Evolutionary conservation across 2,329 filamentous ascomycete species (phyloP).

Genomic region (Dothiorella sarmentorum): DNA sequence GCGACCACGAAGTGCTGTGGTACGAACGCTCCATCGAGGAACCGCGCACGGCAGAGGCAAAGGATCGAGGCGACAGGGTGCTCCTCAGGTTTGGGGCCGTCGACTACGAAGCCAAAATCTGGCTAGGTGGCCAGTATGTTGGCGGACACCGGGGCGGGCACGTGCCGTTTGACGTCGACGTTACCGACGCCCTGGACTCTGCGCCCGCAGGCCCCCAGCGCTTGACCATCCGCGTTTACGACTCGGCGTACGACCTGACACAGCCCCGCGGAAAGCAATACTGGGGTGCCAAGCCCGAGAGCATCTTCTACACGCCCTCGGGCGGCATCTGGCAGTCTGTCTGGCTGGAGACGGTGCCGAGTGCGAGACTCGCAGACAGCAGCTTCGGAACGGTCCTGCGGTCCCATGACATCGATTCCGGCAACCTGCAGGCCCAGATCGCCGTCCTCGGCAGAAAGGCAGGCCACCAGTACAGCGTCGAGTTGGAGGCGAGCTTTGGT

Average conservation of each 20-base stretch:
- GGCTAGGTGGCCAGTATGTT: conserved; percentile 52
- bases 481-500: conserved; percentile 53
- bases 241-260: conserved; percentile 61
- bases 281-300: conserved; percentile 59
- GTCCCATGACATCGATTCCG: conserved; percentile 53
- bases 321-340: conserved; percentile 59
- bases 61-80: conserved; percentile 39
- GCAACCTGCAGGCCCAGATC: conserved; percentile 51
- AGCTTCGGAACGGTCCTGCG: conserved; percentile 57
- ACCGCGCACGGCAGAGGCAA: conserved; percentile 45
- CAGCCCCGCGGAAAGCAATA: conserved; percentile 68
- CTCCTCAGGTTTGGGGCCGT: conserved; percentile 59
- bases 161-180: conserved; percentile 56
- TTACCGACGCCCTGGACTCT: conserved; percentile 46
- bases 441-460: conserved; percentile 49
- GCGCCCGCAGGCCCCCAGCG: conserved; percentile 21
- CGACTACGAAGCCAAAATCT: conserved; percentile 59
- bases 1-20: conserved; percentile 65
- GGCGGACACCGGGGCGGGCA: conserved; percentile 58
- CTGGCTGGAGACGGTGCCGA: conserved; percentile 56
- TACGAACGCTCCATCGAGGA: conserved; percentile 56
- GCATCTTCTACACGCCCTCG: conserved; percentile 58
- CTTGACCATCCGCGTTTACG: conserved; percentile 58
- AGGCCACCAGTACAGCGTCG: conserved; percentile 47
- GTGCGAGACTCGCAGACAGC: conserved; percentile 52